Percentiles rank a stretch among this genome's conserved stretches.
Conservation (phyloP, 805 yeast genomes). For the Starmerella lactis-condensi region DNA sequence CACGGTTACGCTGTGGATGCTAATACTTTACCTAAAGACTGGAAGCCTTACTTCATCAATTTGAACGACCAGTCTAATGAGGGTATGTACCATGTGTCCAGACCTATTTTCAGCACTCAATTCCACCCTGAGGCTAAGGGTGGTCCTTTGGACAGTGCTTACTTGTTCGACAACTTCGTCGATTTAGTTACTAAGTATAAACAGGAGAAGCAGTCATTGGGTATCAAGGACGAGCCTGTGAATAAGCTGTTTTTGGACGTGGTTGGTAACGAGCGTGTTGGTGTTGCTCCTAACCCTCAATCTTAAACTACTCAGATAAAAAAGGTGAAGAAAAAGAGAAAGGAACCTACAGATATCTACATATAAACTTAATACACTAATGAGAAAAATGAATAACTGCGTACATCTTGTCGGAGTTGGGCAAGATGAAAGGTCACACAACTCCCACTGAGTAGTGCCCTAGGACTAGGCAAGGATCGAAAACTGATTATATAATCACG, state of each 20-base stretch:
- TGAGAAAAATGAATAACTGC: no score
- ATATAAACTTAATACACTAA: no score
- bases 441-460: no score
- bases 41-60: slow-evolving; percentile 78
- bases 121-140: slow-evolving; percentile 99
- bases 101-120: slow-evolving; percentile 90
- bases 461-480: no score
- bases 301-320: no score
- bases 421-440: no score
- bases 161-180: slow-evolving; percentile 79
- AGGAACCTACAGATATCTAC: no score
- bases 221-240: slow-evolving; percentile 25
- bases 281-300: slow-evolving; percentile 26
- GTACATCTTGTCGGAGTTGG: no score
- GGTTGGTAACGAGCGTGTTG: slow-evolving; percentile 27
- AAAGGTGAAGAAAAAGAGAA: no score
- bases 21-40: slow-evolving; percentile 50
- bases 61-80: slow-evolving; percentile 92
- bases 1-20: slow-evolving; percentile 96
- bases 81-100: slow-evolving; percentile 78
- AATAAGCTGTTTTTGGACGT: slow-evolving; percentile 27
- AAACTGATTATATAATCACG: no score
- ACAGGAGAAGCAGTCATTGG: slow-evolving; percentile 26
- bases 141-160: slow-evolving; percentile 88
- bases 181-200: slow-evolving; percentile 44